A percentile compares a stretch with the other conserved stretches of the same genome.
Evolutionary conservation across 2,329 filamentous ascomycete species (phyloP).

Genomic region (Dissoconium aciculare): DNA sequence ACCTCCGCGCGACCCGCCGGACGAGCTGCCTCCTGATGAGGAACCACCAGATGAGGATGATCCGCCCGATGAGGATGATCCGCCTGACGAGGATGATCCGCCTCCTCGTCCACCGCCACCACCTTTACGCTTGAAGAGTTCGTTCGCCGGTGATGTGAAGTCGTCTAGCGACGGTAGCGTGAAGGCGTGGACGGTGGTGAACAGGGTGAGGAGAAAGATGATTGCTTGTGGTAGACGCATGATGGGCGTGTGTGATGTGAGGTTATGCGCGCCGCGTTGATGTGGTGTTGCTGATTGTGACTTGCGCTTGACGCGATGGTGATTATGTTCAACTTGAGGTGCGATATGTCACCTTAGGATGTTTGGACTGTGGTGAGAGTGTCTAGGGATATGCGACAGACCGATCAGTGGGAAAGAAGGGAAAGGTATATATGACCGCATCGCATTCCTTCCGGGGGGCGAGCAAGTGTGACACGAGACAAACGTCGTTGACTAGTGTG

Average conservation of each 20-base stretch:
- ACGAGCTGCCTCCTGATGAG: constrained; percentile 9
- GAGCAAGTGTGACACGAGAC: no score
- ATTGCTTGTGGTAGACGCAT: constrained; percentile 19
- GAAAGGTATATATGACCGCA: no score
- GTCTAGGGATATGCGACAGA: no score
- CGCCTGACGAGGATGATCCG: constrained; percentile 11
- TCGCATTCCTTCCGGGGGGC: no score
- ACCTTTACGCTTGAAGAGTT: constrained; percentile 34
- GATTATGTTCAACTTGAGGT: no score
- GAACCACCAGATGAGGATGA: constrained; percentile 9
- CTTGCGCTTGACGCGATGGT: no score
- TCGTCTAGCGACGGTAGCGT: constrained; percentile 16
- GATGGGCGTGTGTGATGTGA: constrained; percentile 9
- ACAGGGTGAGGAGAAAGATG: constrained; percentile 17
- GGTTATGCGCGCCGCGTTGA: no score
- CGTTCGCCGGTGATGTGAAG: constrained; percentile 22
- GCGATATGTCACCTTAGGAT: no score
- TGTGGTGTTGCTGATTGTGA: no score
- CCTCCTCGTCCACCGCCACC: constrained; percentile 31
- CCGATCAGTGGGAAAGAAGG: no score
- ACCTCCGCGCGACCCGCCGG: constrained; percentile 8
- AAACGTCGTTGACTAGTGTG: no score
- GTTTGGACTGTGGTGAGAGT: no score
- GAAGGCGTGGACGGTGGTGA: constrained; percentile 21
- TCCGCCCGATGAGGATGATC: constrained; percentile 13